These are phyloP conservation scores for Ceratocystis albifundus DNA, from an alignment of 2,329 filamentous ascomycete species.

Conservation along the genomic window DNA sequence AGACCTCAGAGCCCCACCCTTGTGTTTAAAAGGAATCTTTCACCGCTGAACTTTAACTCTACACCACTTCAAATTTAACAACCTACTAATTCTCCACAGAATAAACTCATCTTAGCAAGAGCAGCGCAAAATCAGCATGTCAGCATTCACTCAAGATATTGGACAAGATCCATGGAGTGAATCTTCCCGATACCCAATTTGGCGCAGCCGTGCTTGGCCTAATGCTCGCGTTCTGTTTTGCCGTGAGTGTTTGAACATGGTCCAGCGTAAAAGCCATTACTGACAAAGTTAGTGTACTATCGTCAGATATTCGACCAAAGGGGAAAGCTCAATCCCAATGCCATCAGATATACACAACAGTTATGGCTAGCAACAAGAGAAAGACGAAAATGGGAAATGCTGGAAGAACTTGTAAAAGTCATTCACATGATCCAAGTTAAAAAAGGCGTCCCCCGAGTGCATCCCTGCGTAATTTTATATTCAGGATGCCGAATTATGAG, in stretches of 20 bases:
- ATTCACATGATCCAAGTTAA: conserved; percentile 12
- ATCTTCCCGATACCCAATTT: neutral
- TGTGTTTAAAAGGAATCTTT: too few relatives aligned
- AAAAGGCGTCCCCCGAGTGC: conserved; percentile 4
- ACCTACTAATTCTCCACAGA: too few relatives aligned
- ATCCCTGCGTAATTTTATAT: conserved; percentile 10
- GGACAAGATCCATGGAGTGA: neutral
- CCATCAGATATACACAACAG: neutral
- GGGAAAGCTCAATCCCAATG: neutral
- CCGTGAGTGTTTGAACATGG: neutral
- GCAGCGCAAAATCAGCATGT: neutral
- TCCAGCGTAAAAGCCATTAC: neutral
- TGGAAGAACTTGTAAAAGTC: conserved; percentile 5
- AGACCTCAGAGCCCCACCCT: too few relatives aligned
- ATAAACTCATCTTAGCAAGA: too few relatives aligned
- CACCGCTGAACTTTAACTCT: too few relatives aligned
- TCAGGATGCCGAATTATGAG: neutral
- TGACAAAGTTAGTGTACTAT: conserved; percentile 10
- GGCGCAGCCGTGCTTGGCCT: neutral
- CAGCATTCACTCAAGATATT: neutral
- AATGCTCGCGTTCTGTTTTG: conserved; percentile 7
- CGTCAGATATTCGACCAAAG: conserved; percentile 9
- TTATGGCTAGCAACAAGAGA: conserved; percentile 5
- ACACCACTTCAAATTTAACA: too few relatives aligned
- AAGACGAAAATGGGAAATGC: conserved; percentile 13